Base-by-base conservation (phyloP, 148 eudicot genomes). In the Camellia japonica region DNA sequence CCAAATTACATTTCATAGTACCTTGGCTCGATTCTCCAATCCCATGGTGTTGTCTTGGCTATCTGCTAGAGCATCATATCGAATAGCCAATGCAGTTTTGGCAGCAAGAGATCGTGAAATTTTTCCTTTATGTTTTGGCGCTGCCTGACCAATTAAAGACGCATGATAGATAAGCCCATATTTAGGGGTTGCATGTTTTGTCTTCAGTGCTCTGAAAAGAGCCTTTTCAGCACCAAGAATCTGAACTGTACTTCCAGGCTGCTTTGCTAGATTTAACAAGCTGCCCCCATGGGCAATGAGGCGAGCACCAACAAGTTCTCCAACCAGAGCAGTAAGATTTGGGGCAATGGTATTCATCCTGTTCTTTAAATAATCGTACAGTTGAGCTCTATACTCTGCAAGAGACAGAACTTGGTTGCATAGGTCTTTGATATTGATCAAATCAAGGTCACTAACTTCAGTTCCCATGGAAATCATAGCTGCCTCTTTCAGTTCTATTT, bases 191-290 rank as follows among this genome's bases (percentile, higher is more conserved):
- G 99, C 94, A 70, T 95, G 97, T 79, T 95, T 95, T 30, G 99
- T 93, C 87, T 95, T 95, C 79, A 93, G 84, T 78, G 99, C 99
- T 86, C 99, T 90, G 78, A 95, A 95, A 7, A 95, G 91, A 60
- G 99, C 99, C 85, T 95, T 95, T 74, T 95, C 99, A 11, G 99
- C 99, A 55, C 99, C 99, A 59, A 95, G 99, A 83, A 95, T 95
- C 80, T 95, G 97, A 62, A 95, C 97, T 58, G 99, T 93, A 78
- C 99, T 95, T 8, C 99, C 99, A 41, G 99, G 99, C 80, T 95
- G 99, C 90, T 95, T 95, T 30, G 99, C 92, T 47, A 95, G 97
- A 85, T 93, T 95, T 74, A 95, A 12, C 83, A 93, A 95, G 81
- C 97, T 95, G 68, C 98, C 97, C 11, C 97, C 98, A 82, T 92